A percentile compares a stretch with the other conserved stretches of the same genome.
These are phyloP conservation scores for Zymoseptoria pseudotritici DNA, from an alignment of 2,329 filamentous ascomycete genomes.

Conservation along the genomic window DNA sequence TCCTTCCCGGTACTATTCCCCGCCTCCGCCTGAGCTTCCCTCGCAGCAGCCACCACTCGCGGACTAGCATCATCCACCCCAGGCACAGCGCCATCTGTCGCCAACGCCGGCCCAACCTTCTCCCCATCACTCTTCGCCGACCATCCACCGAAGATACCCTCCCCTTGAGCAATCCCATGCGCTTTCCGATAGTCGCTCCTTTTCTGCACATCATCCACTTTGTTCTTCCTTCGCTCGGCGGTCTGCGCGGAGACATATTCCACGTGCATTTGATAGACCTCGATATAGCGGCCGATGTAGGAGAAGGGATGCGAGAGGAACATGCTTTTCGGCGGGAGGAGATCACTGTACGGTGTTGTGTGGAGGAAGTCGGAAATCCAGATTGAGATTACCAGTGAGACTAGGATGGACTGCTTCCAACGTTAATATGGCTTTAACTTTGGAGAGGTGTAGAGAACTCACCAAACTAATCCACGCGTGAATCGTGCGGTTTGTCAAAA, in stretches of 20 bases:
- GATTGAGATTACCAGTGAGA: conserved; percentile 62
- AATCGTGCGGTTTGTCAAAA: conserved; percentile 67
- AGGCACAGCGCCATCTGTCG: conserved; percentile 29
- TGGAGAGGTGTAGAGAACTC: too few species aligned
- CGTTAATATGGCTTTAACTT: too few species aligned
- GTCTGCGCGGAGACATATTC: conserved; percentile 62
- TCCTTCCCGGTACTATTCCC: conserved; percentile 27
- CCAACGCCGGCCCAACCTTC: conserved; percentile 26
- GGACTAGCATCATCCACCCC: background rate
- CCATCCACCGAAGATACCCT: conserved; percentile 45
- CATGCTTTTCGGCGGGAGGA: conserved; percentile 65
- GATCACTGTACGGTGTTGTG: conserved; percentile 70
- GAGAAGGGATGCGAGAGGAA: conserved; percentile 62
- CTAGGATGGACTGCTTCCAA: conserved; percentile 52
- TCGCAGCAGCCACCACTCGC: background rate
- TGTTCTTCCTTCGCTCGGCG: conserved; percentile 62
- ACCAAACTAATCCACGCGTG: conserved; percentile 83
- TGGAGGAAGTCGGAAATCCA: conserved; percentile 71
- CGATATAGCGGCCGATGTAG: conserved; percentile 57
- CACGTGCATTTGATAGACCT: conserved; percentile 71
- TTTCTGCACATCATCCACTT: conserved; percentile 82
- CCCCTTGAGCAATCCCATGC: conserved; percentile 64
- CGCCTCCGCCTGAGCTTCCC: conserved; percentile 30
- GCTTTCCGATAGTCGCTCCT: conserved; percentile 76
- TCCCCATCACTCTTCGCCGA: conserved; percentile 32